Conservation (phyloP, 2,329 filamentous ascomycete species). For the Magnaporthiopsis incrustans region DNA sequence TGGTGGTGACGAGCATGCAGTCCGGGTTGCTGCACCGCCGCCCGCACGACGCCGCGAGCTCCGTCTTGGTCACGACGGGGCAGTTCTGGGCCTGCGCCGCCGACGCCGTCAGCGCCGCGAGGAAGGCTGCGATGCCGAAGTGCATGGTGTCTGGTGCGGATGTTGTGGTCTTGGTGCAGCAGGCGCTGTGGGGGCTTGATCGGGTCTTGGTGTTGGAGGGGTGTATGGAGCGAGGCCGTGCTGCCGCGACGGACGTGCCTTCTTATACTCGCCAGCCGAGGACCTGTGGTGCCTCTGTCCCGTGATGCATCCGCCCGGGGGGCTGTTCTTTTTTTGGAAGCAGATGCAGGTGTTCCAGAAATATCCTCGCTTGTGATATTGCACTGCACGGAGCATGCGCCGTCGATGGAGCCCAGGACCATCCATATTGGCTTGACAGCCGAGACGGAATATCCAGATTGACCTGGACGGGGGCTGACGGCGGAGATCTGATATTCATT, state of each 20-base stretch:
- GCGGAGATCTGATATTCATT: too few relatives aligned
- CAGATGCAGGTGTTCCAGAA: not conserved
- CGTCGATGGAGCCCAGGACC: too few relatives aligned
- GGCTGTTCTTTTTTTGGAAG: not conserved
- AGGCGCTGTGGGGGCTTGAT: not conserved
- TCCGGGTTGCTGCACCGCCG: slow-evolving; percentile 17
- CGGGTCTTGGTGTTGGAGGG: too few relatives aligned
- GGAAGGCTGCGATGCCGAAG: not conserved
- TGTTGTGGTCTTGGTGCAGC: not conserved
- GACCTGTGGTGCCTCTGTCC: not conserved
- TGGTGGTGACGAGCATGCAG: slow-evolving; percentile 19
- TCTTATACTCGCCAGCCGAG: not conserved
- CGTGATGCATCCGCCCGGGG: too few relatives aligned
- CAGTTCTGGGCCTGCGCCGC: slow-evolving; percentile 15
- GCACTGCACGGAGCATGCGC: too few relatives aligned
- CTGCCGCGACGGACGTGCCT: not conserved
- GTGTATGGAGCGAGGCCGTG: not conserved
- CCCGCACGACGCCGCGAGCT: slow-evolving; percentile 16
- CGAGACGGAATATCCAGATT: too few relatives aligned
- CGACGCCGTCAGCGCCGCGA: slow-evolving; percentile 8
- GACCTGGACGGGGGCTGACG: too few relatives aligned
- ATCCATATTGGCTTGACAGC: too few relatives aligned
- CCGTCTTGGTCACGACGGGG: slow-evolving; percentile 20
- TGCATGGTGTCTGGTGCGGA: not conserved
- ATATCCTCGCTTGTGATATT: not conserved